phyloP scores from a whole-genome alignment of 257 asterid species.

The Solanum bulbocastanum region DNA sequence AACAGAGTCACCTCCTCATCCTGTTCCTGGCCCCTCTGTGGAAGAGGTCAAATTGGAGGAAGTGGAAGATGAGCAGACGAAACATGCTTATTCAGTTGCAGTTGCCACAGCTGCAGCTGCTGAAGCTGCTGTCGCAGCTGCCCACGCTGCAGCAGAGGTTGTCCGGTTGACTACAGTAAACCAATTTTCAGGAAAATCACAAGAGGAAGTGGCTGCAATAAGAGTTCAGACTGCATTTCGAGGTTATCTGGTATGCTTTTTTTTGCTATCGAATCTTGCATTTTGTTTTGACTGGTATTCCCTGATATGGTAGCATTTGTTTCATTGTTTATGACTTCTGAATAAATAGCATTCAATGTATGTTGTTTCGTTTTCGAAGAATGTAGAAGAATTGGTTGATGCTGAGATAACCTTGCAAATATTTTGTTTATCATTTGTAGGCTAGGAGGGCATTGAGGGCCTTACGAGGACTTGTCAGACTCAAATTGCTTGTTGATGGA shows the following conservation, averaged over 20 bases:
- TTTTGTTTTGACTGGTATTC: not conserved
- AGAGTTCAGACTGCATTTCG: slow-evolving; percentile 88
- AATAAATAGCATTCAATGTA: not conserved
- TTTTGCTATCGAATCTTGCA: not conserved
- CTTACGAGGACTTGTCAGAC: slow-evolving; percentile 80
- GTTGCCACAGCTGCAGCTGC: slow-evolving; percentile 70
- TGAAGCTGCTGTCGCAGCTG: slow-evolving; percentile 64
- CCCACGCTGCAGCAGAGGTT: slow-evolving; percentile 71
- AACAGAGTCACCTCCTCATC: slow-evolving; percentile 34
- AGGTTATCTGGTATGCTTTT: slow-evolving; percentile 57
- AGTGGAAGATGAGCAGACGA: slow-evolving; percentile 49
- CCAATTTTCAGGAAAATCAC: slow-evolving; percentile 47
- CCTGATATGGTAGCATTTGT: not conserved
- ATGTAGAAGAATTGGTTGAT: not conserved
- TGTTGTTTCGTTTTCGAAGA: not conserved
- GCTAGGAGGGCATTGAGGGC: slow-evolving; percentile 89
- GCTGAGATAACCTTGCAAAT: not conserved
- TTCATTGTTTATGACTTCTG: not conserved
- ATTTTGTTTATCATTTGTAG: slow-evolving; percentile 25
- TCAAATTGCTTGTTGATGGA: slow-evolving; percentile 82
- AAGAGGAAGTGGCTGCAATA: slow-evolving; percentile 78
- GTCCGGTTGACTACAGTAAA: slow-evolving; percentile 30
- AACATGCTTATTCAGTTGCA: slow-evolving; percentile 59
- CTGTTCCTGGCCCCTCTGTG: slow-evolving; percentile 30
- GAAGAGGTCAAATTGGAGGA: slow-evolving; percentile 49